Base-by-base conservation (phyloP, 2,329 filamentous ascomycete species). In the Aspergillus vadensis region DNA sequence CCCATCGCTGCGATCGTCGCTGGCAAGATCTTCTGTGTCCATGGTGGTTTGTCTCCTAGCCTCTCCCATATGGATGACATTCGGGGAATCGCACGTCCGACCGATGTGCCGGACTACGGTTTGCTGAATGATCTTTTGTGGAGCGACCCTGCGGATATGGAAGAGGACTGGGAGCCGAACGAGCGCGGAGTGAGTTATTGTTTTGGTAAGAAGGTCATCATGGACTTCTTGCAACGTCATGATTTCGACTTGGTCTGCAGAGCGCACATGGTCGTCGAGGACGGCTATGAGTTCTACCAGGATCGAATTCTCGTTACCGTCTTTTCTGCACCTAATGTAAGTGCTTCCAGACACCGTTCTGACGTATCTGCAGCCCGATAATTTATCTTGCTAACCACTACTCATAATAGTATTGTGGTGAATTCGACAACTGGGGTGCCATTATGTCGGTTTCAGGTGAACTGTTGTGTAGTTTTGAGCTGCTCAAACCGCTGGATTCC, bases 341-440 rank as follows among this genome's bases (percentile, higher is more conserved):
- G 91, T 85, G 65, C 32, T 39, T 50, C 5, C 21, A 25, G 12
- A 36, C 32, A 14, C 32, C 3, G 3, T 41, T 19, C 30, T 15
- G 17, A 30, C 6, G 36, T 36, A 15, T 25, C 30, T 36, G 41
- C 57, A 54, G 6, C 25, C 19, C 7, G 32, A 36, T 55, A 10
- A 52, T 19, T 17, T 9, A 27, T 17, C 10, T 47, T 70, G 66
- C 74, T 76, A 66, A 68, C 69, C 60, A 23, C 48, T 60, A 53
- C 10, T 17, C 21, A 59, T 49, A 43, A n/a, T 39, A 96, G 91
- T 98, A 99, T 73, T 99, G 95, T 71, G 95, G 95, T 67, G 95
- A 99, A 77, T 99, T 99, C 68, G 95, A 99, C 75, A 99, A 99
- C 66, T 98, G 95, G 92, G 95, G 95, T 19, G 95, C 95, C 14